Base-by-base conservation (phyloP, 2,329 filamentous ascomycete species). In the Cadophora malorum region DNA sequence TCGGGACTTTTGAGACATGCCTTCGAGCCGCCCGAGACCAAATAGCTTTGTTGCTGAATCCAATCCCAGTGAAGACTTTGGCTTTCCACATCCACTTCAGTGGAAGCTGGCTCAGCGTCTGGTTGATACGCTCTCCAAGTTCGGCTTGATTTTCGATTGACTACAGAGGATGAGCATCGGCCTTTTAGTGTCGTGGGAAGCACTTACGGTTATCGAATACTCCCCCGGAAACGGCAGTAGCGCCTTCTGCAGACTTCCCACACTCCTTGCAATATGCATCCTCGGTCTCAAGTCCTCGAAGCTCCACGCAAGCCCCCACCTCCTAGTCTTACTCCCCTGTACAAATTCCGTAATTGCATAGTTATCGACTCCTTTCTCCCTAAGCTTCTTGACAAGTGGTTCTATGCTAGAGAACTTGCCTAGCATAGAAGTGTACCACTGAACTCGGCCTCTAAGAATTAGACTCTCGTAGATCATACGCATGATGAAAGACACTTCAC, bases 351-450 rank as follows among this genome's bases (percentile, higher is more conserved):
- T 91, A 0, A 97, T 87, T 0, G 93, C 94, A 73, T 90, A 97
- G 77, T 98, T 99, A 47, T 83, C 82, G 47, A 96, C 85, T 0
- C 81, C 82, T 2, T 84, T 80, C 19, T 85, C 85, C 4, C 88
- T 78, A 8, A 91, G 82, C 63, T 84, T 83, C 6, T 89, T 83
- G 0, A 97, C 80, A 0, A 90, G 79, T 0, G 83, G 81, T 0
- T 91, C 83, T 3, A 92, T 82, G 72, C 90, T 94, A 0, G 85
- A 84, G 35, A 92, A 82, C 75, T 96, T 96, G 0, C 95, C 94
- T 0, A 98, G 83, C 93, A 98, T 96, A 64, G 90, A 89, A 0
- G 91, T 96, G 79, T 96, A 98, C 96, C 96, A 99, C 69, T 87
- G 86, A 0, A 97, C 88, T 10, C 84, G 83, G 0, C 85, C 82